A percentile compares a stretch with the other conserved stretches of the same genome.
These are phyloP conservation scores for Solanum sparsipilum DNA, from an alignment of 257 asterid species.

Conservation along the genomic window DNA sequence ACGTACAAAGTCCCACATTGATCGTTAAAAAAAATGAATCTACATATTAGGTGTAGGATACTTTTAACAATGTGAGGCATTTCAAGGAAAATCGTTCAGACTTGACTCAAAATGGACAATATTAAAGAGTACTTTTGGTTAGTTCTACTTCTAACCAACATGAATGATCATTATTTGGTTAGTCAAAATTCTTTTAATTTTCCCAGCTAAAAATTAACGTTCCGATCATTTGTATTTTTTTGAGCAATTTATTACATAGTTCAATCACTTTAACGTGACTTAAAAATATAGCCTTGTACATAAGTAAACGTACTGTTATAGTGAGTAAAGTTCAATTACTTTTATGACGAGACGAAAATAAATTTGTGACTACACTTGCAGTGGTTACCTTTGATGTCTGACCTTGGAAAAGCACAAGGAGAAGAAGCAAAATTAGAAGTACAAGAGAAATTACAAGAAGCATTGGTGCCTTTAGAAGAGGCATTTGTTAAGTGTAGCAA, in stretches of 20 bases:
- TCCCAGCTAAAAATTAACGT: not conserved
- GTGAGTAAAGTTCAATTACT: not conserved
- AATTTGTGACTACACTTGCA: not conserved
- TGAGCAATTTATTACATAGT: not conserved
- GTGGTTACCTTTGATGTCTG: slow-evolving; percentile 19
- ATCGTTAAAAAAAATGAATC: not conserved
- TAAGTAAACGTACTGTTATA: not conserved
- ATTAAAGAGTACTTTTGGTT: not conserved
- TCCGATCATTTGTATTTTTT: not conserved
- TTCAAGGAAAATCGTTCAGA: not conserved
- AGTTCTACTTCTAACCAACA: not conserved
- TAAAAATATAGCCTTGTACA: not conserved
- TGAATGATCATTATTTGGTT: not conserved
- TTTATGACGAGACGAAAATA: not conserved
- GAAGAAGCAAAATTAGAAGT: not conserved
- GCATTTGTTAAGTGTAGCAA: slow-evolving; percentile 3
- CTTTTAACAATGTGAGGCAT: not conserved
- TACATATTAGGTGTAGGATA: not conserved
- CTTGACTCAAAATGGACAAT: not conserved
- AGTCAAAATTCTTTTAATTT: not conserved
- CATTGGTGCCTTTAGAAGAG: not conserved
- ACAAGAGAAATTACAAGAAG: not conserved
- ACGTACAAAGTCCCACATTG: not conserved
- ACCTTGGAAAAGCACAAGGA: slow-evolving; percentile 2
- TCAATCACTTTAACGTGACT: not conserved